Conservation (phyloP, 2,329 filamentous ascomycete genomes). For the Aureobasidium sp. region DNA sequence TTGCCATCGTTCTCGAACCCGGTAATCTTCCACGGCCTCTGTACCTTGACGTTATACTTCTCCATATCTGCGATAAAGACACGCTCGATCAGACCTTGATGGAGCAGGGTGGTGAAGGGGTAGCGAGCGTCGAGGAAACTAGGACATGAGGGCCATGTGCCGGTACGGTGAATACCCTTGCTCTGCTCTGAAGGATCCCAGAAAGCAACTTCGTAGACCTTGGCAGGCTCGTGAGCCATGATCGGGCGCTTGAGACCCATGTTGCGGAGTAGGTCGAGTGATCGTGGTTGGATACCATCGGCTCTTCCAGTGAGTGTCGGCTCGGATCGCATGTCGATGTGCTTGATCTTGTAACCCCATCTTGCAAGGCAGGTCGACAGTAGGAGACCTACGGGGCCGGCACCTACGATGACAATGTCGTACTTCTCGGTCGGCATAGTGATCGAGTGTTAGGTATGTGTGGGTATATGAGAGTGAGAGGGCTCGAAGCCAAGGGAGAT, state of each 20-base stretch:
- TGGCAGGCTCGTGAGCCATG: conserved; percentile 79
- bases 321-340: conserved; percentile 82
- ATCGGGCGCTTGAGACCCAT: conserved; percentile 82
- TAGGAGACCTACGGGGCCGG: conserved; percentile 80
- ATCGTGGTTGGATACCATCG: conserved; percentile 85
- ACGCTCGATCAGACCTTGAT: conserved; percentile 54
- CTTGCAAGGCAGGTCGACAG: conserved; percentile 78
- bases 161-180: conserved; percentile 50
- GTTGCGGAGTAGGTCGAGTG: conserved; percentile 76
- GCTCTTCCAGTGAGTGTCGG: conserved; percentile 80
- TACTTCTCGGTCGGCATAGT: conserved; percentile 38
- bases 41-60: conserved; percentile 47
- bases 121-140: conserved; percentile 63
- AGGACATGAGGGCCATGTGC: conserved; percentile 78
- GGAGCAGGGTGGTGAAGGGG: conserved; percentile 53
- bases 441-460: background rate
- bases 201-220: conserved; percentile 65
- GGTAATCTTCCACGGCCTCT: conserved; percentile 54
- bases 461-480: background rate
- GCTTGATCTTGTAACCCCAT: conserved; percentile 93
- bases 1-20: conserved; percentile 52
- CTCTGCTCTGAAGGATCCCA: conserved; percentile 48
- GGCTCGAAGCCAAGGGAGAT: background rate
- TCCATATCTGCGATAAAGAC: conserved; percentile 54
- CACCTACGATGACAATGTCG: conserved; percentile 75